phyloP scores from a whole-genome alignment of 257 asterid species.

The Cinchona pubescens region DNA sequence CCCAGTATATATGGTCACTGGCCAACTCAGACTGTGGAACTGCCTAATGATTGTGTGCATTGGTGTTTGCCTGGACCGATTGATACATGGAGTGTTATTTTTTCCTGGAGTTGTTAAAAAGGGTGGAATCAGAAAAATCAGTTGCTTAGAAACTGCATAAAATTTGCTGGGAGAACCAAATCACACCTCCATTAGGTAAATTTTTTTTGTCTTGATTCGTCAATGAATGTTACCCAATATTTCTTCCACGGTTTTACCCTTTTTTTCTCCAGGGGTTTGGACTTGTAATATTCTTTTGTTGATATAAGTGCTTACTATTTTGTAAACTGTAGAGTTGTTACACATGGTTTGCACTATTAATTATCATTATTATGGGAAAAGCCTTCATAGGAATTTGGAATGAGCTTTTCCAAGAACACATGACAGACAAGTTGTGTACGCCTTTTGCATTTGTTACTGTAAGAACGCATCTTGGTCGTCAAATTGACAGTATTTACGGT shows the following conservation, averaged over 20 bases:
- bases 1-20: conserved; percentile 60
- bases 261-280: background rate
- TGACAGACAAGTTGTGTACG: no score
- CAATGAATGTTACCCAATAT: background rate
- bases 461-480: no score
- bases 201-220: background rate
- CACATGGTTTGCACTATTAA: no score
- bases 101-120: conserved; percentile 41
- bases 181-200: background rate
- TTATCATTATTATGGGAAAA: no score
- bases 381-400: no score
- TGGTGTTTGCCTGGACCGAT: conserved; percentile 73
- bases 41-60: conserved; percentile 54
- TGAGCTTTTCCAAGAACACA: no score
- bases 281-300: background rate
- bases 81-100: conserved; percentile 55
- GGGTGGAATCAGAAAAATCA: conserved; percentile 25
- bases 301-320: background rate
- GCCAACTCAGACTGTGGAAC: conserved; percentile 35
- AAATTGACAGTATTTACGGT: no score
- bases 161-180: no score
- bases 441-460: no score
- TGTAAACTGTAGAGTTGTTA: background rate
- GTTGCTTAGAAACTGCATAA: background rate
- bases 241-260: background rate